Conservation (phyloP, 2,329 filamentous ascomycete genomes). For the Ploettnerulaceae sp. region DNA sequence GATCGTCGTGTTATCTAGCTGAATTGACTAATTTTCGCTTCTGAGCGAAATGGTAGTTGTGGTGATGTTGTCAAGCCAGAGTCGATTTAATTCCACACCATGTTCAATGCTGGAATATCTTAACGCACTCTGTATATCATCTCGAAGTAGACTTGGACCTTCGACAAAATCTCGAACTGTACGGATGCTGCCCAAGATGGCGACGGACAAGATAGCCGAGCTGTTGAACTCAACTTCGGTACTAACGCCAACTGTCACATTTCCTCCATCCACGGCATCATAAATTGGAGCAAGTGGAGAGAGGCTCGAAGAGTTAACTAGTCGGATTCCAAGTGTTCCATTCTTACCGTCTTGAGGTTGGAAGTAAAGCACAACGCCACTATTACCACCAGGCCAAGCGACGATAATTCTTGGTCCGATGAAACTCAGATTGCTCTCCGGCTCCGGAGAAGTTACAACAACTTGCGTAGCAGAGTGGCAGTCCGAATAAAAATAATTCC, state of each 20-base stretch:
- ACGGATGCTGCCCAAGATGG: conserved; percentile 57
- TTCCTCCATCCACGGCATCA: conserved; percentile 19
- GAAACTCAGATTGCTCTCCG: conserved; percentile 48
- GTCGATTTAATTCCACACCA: conserved; percentile 45
- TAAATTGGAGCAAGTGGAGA: conserved; percentile 46
- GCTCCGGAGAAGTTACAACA: conserved; percentile 53
- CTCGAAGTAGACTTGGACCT: conserved; percentile 47
- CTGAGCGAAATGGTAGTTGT: conserved; percentile 48
- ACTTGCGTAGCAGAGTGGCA: conserved; percentile 56
- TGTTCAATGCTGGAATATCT: conserved; percentile 37
- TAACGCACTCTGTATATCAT: conserved; percentile 51
- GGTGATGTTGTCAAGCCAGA: conserved; percentile 60
- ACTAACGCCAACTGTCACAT: conserved; percentile 48
- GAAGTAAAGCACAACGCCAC: conserved; percentile 54
- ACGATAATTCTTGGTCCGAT: conserved; percentile 54
- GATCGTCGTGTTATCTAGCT: conserved; percentile 40
- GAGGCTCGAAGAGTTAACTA: conserved; percentile 46
- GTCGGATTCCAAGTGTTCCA: conserved; percentile 47
- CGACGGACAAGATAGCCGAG: conserved; percentile 49
- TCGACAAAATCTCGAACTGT: conserved; percentile 60
- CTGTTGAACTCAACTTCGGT: conserved; percentile 52
- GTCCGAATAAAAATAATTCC: conserved; percentile 63
- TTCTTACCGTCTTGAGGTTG: conserved; percentile 48
- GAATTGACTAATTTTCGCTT: conserved; percentile 35
- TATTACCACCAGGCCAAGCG: conserved; percentile 63